Base-by-base conservation (phyloP, 331 rosid species). In the Cydonia oblonga region DNA sequence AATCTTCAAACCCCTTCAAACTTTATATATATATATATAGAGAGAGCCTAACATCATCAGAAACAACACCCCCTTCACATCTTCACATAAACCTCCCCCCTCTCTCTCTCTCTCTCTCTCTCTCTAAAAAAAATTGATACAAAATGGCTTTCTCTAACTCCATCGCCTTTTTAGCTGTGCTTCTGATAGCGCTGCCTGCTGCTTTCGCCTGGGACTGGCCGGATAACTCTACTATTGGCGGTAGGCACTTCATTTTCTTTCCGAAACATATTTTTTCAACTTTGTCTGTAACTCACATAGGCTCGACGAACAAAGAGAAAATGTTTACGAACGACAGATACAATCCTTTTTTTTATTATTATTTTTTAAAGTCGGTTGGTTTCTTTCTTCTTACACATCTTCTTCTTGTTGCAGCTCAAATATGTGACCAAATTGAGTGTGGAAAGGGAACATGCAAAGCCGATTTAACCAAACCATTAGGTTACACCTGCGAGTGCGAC, bases 371-470 rank as follows among this genome's bases (percentile, higher is more conserved):
- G n/a, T 46, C 7, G 16, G 19, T 5, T 70, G 9, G 24, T 22
- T 38, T 24, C 46, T 28, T 63, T 35, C 24, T 56, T 67, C 64
- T 44, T 18, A 20, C 11, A 2, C 28, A 3, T 52, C 53, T 53
- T 10, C 26, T 24, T 71, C 40, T 58, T 57, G 19, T 70, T 86
- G 69, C 86, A 90, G 96, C 2, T 19, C 23, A 73, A 64, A 38
- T 85, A 30, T 92, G 98, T 38, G 81, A 87, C 0, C 71, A 78
- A 46, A 83, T 93, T 42, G 88, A 89, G 65, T 93, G 98, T 61
- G 98, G 98, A 59, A 89, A 70, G 53, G 98, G 98, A 75, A 79
- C 2, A 0, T 93, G 98, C 57, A 77, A 75, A 3, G 76, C 40
- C 15, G 71, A 81, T 52, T 0, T 64, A 3, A 72, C 32, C 26